These are phyloP conservation scores for Rhynchospora breviuscula DNA, from an alignment of 176 grass and related monocot species.

Conservation along the genomic window DNA sequence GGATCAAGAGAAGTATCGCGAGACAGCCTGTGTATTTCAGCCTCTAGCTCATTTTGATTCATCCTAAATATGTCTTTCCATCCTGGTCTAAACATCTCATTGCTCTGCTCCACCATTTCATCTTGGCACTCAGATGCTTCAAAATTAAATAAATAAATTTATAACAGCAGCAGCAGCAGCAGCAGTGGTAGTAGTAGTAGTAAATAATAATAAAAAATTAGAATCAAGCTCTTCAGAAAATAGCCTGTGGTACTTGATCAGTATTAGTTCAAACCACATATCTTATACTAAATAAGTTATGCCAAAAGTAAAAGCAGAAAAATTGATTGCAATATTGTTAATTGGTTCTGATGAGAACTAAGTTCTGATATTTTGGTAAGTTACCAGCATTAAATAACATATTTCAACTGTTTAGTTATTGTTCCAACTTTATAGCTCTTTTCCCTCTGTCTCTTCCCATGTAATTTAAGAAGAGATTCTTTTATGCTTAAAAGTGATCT, in stretches of 20 bases:
- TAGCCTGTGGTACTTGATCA: background rate
- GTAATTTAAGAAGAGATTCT: background rate
- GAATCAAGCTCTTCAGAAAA: background rate
- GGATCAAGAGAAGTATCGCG: conserved; percentile 82
- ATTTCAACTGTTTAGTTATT: background rate
- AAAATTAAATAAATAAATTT: background rate
- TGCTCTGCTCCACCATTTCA: conserved; percentile 41
- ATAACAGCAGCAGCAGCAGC: too few relatives aligned
- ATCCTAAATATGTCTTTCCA: conserved; percentile 97
- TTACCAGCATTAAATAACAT: background rate
- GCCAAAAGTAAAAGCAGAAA: background rate
- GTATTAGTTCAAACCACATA: background rate
- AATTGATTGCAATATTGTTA: background rate
- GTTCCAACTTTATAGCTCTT: background rate
- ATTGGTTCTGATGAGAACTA: background rate
- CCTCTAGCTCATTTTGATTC: conserved; percentile 87
- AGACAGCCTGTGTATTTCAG: conserved; percentile 81
- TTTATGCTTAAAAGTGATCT: background rate
- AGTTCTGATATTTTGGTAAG: background rate
- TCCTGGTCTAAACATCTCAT: conserved; percentile 77
- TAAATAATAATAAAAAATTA: background rate
- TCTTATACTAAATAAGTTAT: background rate
- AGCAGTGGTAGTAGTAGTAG: too few relatives aligned
- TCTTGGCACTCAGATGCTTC: conserved; percentile 49
- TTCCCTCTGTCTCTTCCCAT: background rate